Base-by-base conservation (phyloP, 1,139 yeast genomes). In the Yarrowia galli region DNA sequence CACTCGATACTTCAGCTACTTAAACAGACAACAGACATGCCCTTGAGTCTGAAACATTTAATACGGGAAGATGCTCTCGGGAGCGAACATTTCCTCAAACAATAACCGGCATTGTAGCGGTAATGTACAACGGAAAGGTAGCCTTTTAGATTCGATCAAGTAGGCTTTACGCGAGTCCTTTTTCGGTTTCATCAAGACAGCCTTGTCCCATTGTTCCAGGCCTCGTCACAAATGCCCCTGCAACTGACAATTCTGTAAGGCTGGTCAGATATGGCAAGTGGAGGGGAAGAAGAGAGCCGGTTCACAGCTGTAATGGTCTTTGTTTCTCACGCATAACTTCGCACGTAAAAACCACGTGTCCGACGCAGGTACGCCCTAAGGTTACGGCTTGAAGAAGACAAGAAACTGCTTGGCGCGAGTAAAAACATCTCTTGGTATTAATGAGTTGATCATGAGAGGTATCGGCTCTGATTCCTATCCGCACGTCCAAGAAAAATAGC, bases 321-420 rank as follows among this genome's bases (percentile, higher is more conserved):
- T 53, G 36, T 40, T 54, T 54, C 36, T 54, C 12, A 5, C 48
- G 46, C 46, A 54, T 40, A 18, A 38, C n/a, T 16, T 25, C 13
- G 36, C 61, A 54, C 46, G 46, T 54, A 25, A 25, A 25, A 38
- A 16, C 38, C 61, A 54, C 61, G 61, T 54, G 61, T 54, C 61
- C 46, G 61, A 54, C 61, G 61, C 61, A 54, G 61, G 61, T 54
- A 54, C 60, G 12, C 25, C 32, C 48, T 54, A 54, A 54, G 58
- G 45, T 54, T 54, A 54, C 60, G 45, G 22, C 16, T 23, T 15
- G 9, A 4, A 9, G 16, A 16, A 12, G 23, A 16, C 35, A 48
- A 32, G 54, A 32, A 32, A 32, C 54, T 49, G 12, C 54, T 49
- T 49, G 40, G 38, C n/a, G 40, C 28, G 28, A 5, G 5, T 8